Percentiles rank a stretch among this genome's conserved stretches.
Conservation (phyloP, 192 early-diverging fungal genomes). For the Mortierella antarctica region DNA sequence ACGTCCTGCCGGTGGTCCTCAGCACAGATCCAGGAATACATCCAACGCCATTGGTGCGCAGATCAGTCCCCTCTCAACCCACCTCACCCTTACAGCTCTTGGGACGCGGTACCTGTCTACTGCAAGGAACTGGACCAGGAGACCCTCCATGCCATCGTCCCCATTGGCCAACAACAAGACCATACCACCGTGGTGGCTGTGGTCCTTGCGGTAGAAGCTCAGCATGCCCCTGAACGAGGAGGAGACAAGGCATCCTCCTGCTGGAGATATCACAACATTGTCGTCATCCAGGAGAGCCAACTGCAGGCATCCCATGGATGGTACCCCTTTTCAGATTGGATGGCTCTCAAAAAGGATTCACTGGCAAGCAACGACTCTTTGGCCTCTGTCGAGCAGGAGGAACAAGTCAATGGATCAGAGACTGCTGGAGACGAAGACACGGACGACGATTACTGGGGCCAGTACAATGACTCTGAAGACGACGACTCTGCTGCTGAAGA, state of each 20-base stretch:
- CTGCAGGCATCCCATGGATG: conserved; percentile 6
- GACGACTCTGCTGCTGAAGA: conserved; percentile 18
- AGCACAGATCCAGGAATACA: conserved; percentile 13
- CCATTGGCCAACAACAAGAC: conserved; percentile 22
- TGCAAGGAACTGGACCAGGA: conserved; percentile 26
- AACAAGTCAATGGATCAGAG: background rate
- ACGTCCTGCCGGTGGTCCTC: background rate
- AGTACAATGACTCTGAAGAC: conserved; percentile 25
- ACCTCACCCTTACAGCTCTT: conserved; percentile 13
- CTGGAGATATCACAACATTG: conserved; percentile 48
- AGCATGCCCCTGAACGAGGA: background rate
- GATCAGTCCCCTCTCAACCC: conserved; percentile 38
- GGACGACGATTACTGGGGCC: conserved; percentile 50
- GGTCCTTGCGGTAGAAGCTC: background rate
- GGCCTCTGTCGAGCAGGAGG: background rate
- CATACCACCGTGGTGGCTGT: background rate
- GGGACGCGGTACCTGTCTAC: conserved; percentile 14
- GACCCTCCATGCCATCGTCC: conserved; percentile 36
- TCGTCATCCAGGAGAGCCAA: background rate
- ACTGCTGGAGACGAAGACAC: conserved; percentile 5
- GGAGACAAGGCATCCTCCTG: background rate
- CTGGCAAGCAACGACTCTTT: background rate
- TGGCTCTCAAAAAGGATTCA: background rate
- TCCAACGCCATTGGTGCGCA: conserved; percentile 34
- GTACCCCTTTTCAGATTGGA: conserved; percentile 4